Base-by-base conservation (phyloP, 2,329 filamentous ascomycete species). In the Penicillium sclerotigenum region DNA sequence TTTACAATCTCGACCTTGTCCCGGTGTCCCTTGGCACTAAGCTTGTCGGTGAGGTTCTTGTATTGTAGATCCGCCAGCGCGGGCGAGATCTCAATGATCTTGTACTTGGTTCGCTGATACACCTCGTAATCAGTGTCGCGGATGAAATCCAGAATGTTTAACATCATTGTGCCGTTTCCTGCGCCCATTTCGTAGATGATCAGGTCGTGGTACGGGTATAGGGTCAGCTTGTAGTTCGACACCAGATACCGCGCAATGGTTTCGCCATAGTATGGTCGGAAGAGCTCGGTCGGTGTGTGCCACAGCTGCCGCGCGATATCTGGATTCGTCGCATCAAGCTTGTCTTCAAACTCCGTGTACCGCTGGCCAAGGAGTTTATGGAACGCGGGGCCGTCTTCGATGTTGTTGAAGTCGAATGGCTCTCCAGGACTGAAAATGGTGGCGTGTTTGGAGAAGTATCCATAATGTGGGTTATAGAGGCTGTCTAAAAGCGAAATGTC, bases 101-200 rank as follows among this genome's bases (percentile, higher is more conserved):
- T 90, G 81, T 88, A 99, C 69, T 91, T 89, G 5, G 94, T 99
- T 56, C 94, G 87, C 66, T 89, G 88, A 75, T 99, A 99, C 31
- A 99, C 93, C 62, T 92, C 89, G 0, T 92, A 91, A 67, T 97
- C 90, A 42, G 87, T 82, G 62, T 90, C 87, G 60, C 92, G 89
- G 72, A 99, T 96, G 74, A 95, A 96, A 79, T 99, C 93, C 59
- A 99, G 83, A 56, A 99, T 92, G 74, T 99, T 99, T 71, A 94
- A 82, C 94, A 99, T 99, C 71, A 99, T 83, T 0, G 95, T 99
- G 60, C 94, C 94, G 68, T 96, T 93, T 66, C 94, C 94, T 37
- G 94, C 94, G 50, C 94, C 94, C 89, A 99, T 96, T 74, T 99
- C 94, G 82, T 97, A 99, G 73, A 99, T 95, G 67, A 96, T 90